Conservation (phyloP, 495 filamentous ascomycete genomes). For the Apiosordaria backusii region DNA sequence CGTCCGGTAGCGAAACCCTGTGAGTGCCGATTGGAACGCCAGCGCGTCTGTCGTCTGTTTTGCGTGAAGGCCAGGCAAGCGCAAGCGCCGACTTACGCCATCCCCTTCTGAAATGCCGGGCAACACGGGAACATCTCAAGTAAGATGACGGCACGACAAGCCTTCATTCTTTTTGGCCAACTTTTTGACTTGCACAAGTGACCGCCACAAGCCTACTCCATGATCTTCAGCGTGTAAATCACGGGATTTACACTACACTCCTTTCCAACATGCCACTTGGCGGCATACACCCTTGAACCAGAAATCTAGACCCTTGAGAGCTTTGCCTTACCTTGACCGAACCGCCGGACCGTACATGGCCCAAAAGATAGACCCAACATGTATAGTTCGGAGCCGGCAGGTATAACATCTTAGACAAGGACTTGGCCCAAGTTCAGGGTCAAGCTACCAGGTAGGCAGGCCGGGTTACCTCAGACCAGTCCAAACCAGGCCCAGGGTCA, state of each 20-base stretch:
- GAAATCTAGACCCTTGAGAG: neutral
- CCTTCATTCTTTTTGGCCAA: neutral
- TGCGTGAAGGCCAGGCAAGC: neutral
- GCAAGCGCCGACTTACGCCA: neutral
- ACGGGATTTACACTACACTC: neutral
- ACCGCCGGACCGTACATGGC: neutral
- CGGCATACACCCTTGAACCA: neutral
- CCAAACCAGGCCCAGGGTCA: neutral
- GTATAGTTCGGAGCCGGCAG: neutral
- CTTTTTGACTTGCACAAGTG: no score
- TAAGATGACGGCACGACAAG: neutral
- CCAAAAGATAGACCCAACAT: neutral
- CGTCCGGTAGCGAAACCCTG: neutral
- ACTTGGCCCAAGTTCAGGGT: no score
- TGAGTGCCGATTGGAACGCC: neutral
- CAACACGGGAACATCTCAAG: neutral
- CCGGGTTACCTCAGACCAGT: neutral
- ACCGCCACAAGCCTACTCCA: no score
- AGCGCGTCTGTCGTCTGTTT: neutral
- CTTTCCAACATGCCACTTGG: neutral
- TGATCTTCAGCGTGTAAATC: neutral
- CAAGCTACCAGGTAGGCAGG: neutral
- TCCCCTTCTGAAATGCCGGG: neutral
- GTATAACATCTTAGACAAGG: neutral
- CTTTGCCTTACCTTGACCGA: neutral